Conservation (phyloP, 352 stramenopile species). For the Ophiocytium majus region DNA sequence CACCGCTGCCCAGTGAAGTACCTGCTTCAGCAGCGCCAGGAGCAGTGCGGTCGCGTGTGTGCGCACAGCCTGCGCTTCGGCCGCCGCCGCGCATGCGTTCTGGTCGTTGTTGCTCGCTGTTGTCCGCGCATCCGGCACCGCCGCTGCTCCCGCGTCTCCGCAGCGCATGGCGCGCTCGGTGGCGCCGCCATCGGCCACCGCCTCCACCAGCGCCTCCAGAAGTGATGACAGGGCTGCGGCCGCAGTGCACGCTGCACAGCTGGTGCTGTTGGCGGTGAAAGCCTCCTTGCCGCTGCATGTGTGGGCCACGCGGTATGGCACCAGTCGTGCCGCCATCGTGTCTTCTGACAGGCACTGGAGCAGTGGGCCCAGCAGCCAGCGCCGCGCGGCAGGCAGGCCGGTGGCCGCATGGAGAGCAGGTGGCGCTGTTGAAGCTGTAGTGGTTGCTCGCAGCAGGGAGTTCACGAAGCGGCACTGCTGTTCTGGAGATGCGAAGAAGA, state of each 20-base stretch:
- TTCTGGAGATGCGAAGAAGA: neutral
- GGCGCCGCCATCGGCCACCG: too few species aligned
- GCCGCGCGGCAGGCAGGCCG: neutral
- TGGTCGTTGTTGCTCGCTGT: neutral
- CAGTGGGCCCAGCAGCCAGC: neutral
- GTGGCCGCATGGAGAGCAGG: neutral
- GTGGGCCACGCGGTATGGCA: neutral
- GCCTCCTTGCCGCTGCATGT: neutral
- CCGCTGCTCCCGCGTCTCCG: neutral
- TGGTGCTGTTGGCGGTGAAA: too few species aligned
- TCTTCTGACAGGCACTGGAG: neutral
- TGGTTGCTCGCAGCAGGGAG: neutral
- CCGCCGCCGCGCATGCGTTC: too few species aligned
- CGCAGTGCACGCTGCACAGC: slow-evolving; percentile 27
- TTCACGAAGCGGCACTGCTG: neutral
- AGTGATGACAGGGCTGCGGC: neutral
- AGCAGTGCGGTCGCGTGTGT: slow-evolving; percentile 52
- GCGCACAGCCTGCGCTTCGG: neutral
- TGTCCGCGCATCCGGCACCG: too few species aligned
- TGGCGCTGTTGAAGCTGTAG: neutral
- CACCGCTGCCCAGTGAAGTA: slow-evolving; percentile 58
- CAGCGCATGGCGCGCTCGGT: too few species aligned
- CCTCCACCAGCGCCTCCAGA: neutral
- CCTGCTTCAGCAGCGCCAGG: slow-evolving; percentile 67
- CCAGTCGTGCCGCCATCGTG: neutral